Conservation (phyloP, 805 yeast species). For the Metschnikowia sp. region DNA sequence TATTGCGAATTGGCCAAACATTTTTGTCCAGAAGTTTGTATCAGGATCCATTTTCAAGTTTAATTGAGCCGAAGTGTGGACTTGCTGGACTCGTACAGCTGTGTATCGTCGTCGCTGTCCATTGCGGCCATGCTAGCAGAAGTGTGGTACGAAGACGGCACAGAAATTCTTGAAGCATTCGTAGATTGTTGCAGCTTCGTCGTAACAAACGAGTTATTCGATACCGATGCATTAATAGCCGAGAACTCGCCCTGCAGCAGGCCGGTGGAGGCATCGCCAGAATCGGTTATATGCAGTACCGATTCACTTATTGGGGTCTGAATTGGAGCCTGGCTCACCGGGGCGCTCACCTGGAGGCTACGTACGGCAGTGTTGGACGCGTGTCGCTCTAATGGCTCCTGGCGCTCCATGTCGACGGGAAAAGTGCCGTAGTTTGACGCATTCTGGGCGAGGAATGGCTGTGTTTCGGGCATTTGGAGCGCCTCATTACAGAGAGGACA, state of each 20-base stretch:
- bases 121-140: background rate
- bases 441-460: background rate
- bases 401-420: conserved; percentile 9
- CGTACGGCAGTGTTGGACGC: conserved; percentile 7
- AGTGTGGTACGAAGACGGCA: conserved; percentile 2
- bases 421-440: conserved; percentile 8
- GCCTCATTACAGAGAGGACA: conserved; percentile 57
- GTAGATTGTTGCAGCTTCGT: conserved; percentile 8
- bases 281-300: background rate
- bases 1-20: background rate
- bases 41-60: background rate
- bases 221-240: background rate
- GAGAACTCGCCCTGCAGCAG: background rate
- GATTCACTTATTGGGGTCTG: background rate
- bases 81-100: conserved; percentile 11
- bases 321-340: background rate
- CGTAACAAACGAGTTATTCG: conserved; percentile 9
- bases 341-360: conserved; percentile 3
- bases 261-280: background rate
- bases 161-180: background rate
- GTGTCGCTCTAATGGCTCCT: background rate
- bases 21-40: background rate
- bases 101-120: conserved; percentile 2
- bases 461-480: conserved; percentile 5
- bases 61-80: conserved; percentile 8